A percentile compares a stretch with the other conserved stretches of the same genome.
Evolutionary conservation across 441 rosid genomes (phyloP).

Genomic region (Adansonia gregorii): DNA sequence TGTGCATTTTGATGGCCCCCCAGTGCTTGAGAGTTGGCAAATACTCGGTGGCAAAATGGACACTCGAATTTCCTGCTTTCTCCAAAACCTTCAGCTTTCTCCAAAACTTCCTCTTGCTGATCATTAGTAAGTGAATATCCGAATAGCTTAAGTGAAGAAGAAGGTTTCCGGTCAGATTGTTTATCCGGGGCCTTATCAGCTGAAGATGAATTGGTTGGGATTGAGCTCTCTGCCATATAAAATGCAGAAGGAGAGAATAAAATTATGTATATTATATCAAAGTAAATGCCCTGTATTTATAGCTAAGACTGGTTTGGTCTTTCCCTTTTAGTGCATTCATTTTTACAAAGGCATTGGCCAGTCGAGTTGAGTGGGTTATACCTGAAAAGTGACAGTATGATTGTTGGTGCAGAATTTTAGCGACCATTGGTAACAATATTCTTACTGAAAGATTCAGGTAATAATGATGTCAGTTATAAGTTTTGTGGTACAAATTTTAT

Average conservation of each 20-base stretch:
- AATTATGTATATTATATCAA: background rate
- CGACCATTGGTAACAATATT: constrained; percentile 11
- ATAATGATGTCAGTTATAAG: background rate
- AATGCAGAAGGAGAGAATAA: background rate
- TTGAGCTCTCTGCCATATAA: constrained; percentile 37
- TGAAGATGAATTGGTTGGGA: constrained; percentile 24
- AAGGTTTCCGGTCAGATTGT: constrained; percentile 29
- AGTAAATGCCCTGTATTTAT: constrained; percentile 27
- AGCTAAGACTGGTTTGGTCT: constrained; percentile 13
- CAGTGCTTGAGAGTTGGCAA: constrained; percentile 62
- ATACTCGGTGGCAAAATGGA: constrained; percentile 55
- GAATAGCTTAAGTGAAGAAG: constrained; percentile 46
- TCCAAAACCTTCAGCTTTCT: constrained; percentile 22
- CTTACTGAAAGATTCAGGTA: background rate
- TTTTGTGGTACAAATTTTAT: background rate
- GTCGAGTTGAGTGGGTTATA: background rate
- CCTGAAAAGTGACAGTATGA: background rate
- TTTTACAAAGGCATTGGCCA: background rate
- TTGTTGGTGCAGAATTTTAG: background rate
- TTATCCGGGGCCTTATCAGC: constrained; percentile 15
- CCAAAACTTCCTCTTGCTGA: constrained; percentile 19
- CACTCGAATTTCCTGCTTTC: constrained; percentile 52
- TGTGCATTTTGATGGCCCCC: constrained; percentile 77
- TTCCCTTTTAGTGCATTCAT: background rate
- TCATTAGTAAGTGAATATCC: constrained; percentile 45